Evolutionary conservation across 2,329 filamentous ascomycete genomes (phyloP).

Genomic region (Fusarium coffeatum): DNA sequence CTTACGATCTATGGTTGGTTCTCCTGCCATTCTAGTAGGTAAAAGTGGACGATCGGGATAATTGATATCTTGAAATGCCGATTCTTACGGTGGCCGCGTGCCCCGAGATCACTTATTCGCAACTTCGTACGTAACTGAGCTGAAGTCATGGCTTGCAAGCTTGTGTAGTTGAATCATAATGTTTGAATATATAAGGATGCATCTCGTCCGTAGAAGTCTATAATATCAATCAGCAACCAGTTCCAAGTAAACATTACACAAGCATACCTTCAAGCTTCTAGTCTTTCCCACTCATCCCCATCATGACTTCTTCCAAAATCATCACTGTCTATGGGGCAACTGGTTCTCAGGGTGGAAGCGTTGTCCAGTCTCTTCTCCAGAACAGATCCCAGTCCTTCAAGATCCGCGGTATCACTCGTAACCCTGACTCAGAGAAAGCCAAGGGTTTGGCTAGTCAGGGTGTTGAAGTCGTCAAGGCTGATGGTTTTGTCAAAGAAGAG

Average conservation of each 20-base stretch:
- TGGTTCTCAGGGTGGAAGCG: slow-evolving; percentile 49
- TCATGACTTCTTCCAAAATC: slow-evolving; percentile 46
- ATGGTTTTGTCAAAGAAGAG: slow-evolving; percentile 43
- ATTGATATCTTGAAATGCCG: slow-evolving; percentile 20
- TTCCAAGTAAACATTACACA: background rate
- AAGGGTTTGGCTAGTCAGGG: slow-evolving; percentile 43
- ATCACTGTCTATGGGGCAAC: slow-evolving; percentile 51
- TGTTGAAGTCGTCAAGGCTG: slow-evolving; percentile 49
- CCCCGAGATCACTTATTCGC: slow-evolving; percentile 24
- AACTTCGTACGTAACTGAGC: background rate
- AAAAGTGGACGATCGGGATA: slow-evolving; percentile 26
- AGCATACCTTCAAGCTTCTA: background rate
- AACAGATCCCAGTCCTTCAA: slow-evolving; percentile 46
- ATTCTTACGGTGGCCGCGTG: slow-evolving; percentile 16
- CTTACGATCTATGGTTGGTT: slow-evolving; percentile 15
- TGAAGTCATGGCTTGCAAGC: slow-evolving; percentile 6
- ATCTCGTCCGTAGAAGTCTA: background rate
- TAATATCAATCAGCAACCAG: slow-evolving; percentile 19
- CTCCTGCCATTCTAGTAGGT: background rate
- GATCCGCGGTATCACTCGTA: slow-evolving; percentile 48
- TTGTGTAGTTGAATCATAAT: slow-evolving; percentile 4
- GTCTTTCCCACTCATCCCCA: background rate
- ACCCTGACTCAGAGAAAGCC: slow-evolving; percentile 46
- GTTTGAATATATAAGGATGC: slow-evolving; percentile 30
- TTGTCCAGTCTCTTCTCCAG: slow-evolving; percentile 48